These are phyloP conservation scores for Zoysia pacifica DNA, from an alignment of 176 grass and related monocot genomes.

Conservation along the genomic window DNA sequence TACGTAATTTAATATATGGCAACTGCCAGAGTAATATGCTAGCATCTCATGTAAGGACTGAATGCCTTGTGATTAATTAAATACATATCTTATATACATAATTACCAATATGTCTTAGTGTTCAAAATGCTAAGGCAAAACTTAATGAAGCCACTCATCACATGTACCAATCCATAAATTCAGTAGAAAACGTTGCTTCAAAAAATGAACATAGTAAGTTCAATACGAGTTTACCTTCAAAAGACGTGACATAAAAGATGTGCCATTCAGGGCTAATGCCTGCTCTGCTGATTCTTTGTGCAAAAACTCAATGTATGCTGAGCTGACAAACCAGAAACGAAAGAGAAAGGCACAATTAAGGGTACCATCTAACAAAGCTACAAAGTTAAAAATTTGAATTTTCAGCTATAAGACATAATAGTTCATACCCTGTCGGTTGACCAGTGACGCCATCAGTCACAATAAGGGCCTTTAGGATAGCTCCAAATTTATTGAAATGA, in stretches of 20 bases:
- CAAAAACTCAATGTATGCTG: constrained; percentile 83
- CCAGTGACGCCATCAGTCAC: constrained; percentile 74
- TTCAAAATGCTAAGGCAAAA: constrained; percentile 4
- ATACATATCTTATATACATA: not conserved
- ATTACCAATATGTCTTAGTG: not conserved
- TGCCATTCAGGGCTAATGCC: constrained; percentile 75
- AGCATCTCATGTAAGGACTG: not conserved
- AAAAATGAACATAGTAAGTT: constrained; percentile 4
- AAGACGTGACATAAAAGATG: constrained; percentile 98
- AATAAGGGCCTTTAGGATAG: constrained; percentile 84
- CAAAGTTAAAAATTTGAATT: constrained; percentile 3
- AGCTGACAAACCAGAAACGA: constrained; percentile 46
- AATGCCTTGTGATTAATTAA: not conserved
- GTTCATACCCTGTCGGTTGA: constrained; percentile 84
- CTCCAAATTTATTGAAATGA: constrained; percentile 95
- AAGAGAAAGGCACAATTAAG: not conserved
- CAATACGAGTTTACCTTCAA: constrained; percentile 64
- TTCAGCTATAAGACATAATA: constrained; percentile 6
- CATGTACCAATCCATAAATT: constrained; percentile 14
- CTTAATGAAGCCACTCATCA: constrained; percentile 4
- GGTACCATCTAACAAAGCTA: constrained; percentile 4
- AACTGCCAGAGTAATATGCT: constrained; percentile 12
- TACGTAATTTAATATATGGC: constrained; percentile 10
- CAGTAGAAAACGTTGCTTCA: not conserved
- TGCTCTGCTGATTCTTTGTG: constrained; percentile 85